phyloP scores from a whole-genome alignment of 1,284 basidiomycete species.

The Fomitopsis schrenkii region DNA sequence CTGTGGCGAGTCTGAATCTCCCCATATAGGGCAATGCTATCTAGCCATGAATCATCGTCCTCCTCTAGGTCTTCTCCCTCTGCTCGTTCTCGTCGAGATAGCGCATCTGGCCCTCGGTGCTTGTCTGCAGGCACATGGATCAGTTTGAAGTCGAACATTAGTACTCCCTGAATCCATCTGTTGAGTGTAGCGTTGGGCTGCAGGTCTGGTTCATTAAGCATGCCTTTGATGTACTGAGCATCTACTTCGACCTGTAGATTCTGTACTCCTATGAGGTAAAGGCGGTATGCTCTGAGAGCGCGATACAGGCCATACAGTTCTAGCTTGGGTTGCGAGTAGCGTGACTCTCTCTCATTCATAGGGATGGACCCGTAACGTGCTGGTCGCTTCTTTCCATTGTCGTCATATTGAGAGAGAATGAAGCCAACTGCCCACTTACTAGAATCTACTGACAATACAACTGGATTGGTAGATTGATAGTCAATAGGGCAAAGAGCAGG shows the following conservation, averaged over 20 bases:
- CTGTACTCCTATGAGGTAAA: no score
- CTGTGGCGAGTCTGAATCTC: neutral
- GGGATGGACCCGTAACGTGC: no score
- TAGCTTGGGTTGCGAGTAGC: slow-evolving; percentile 23
- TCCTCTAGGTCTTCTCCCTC: neutral
- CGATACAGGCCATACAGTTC: slow-evolving; percentile 33
- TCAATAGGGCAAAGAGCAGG: slow-evolving; percentile 30
- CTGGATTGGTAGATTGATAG: neutral
- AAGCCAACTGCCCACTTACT: neutral
- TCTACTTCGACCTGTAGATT: no score
- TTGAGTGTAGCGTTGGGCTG: no score
- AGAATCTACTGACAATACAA: no score
- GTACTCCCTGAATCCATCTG: slow-evolving; percentile 33
- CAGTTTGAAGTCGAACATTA: slow-evolving; percentile 30
- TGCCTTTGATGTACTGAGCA: no score
- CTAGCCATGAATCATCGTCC: neutral
- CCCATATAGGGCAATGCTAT: neutral
- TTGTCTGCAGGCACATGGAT: slow-evolving; percentile 25
- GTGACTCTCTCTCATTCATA: slow-evolving; percentile 25
- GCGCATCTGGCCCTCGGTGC: no score
- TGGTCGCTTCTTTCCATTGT: neutral
- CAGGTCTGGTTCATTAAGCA: no score
- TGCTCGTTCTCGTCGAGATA: neutral
- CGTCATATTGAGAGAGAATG: neutral
- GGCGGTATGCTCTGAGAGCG: slow-evolving; percentile 22